Conservation (phyloP, 2,329 filamentous ascomycete genomes). For the Pseudogymnoascus verrucosus region DNA sequence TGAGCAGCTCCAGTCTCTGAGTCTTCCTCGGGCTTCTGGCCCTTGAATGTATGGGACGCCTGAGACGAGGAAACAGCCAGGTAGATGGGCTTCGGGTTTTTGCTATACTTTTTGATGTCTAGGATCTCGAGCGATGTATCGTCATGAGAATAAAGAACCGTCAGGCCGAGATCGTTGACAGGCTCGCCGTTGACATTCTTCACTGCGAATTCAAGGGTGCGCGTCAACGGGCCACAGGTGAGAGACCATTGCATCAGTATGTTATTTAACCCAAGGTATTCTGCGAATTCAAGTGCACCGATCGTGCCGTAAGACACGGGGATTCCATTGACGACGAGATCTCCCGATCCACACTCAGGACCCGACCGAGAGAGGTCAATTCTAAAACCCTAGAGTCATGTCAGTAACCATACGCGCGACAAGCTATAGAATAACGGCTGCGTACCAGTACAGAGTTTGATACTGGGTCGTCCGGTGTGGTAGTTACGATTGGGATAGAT, state of each 20-base stretch:
- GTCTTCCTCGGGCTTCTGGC: not conserved
- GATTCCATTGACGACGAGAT: not conserved
- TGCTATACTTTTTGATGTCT: not conserved
- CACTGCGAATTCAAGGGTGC: not conserved
- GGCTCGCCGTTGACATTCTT: not conserved
- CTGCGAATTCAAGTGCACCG: not conserved
- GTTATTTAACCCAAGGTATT: not conserved
- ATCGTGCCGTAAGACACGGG: not conserved
- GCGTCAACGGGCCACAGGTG: conserved; percentile 1
- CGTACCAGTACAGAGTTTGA: not conserved
- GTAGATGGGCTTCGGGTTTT: not conserved
- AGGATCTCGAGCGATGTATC: not conserved
- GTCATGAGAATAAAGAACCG: not conserved
- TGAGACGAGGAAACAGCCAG: not conserved
- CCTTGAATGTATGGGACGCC: not conserved
- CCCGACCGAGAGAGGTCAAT: not conserved
- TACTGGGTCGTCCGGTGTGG: not conserved
- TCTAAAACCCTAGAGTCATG: not conserved
- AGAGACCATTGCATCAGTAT: conserved; percentile 1
- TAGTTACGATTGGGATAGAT: not conserved
- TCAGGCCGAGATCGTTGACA: not conserved
- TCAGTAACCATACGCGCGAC: not conserved
- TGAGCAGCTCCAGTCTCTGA: not conserved
- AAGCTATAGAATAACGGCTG: not conserved
- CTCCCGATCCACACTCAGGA: not conserved